phyloP scores from a whole-genome alignment of 768 basidiomycete species.

The Lentinula detonsa region DNA sequence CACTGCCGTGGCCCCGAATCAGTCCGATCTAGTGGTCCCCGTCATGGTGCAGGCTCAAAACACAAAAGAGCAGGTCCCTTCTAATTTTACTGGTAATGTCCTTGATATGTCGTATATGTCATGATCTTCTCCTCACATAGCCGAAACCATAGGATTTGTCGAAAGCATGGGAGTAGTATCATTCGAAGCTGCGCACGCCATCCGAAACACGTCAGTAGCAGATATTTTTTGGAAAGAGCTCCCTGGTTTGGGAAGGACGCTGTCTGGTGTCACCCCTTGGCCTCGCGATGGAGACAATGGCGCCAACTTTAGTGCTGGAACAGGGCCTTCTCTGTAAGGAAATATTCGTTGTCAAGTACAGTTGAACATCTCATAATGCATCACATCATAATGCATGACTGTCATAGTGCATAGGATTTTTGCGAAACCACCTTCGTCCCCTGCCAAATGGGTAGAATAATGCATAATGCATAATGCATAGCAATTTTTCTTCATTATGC shows the following conservation, averaged over 20 bases:
- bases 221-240: conserved; percentile 55
- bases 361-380: too few relatives aligned
- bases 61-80: conserved; percentile 30
- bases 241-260: conserved; percentile 53
- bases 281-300: conserved; percentile 43
- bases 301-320: conserved; percentile 52
- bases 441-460: too few relatives aligned
- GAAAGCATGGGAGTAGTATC: conserved; percentile 54
- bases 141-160: conserved; percentile 42
- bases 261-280: conserved; percentile 57
- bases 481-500: too few relatives aligned
- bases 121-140: not conserved
- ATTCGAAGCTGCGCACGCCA: conserved; percentile 60
- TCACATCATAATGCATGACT: too few relatives aligned
- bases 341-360: not conserved
- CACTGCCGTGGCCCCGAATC: conserved; percentile 35
- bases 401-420: too few relatives aligned
- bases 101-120: not conserved
- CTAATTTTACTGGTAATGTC: conserved; percentile 40
- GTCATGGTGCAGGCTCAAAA: conserved; percentile 25
- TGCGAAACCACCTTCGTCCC: too few relatives aligned
- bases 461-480: too few relatives aligned
- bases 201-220: conserved; percentile 38
- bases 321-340: conserved; percentile 53
- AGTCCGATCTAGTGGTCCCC: conserved; percentile 25